Conservation (phyloP, 2,329 filamentous ascomycete species). For the Cryphonectria nitschkei region DNA sequence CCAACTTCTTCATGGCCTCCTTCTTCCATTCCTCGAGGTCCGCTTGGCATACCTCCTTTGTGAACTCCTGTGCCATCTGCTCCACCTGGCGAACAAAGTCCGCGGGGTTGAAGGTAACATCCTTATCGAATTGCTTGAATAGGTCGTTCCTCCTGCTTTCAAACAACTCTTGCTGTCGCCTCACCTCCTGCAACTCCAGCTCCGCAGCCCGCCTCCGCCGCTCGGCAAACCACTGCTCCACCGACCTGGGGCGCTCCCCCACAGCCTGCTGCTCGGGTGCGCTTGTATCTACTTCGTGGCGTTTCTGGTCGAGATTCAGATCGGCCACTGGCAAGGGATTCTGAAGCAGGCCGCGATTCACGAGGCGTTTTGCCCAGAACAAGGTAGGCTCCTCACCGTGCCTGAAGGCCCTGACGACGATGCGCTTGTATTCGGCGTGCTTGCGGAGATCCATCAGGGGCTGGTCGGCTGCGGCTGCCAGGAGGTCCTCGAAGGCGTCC, state of each 20-base stretch:
- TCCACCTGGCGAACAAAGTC: conserved; percentile 1
- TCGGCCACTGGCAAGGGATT: neutral
- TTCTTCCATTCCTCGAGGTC: conserved; percentile 6
- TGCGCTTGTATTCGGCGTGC: conserved; percentile 20
- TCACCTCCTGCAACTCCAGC: neutral
- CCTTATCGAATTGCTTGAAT: neutral
- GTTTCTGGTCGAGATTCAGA: neutral
- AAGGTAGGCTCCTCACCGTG: conserved; percentile 20
- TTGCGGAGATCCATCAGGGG: conserved; percentile 45
- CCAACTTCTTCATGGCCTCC: neutral
- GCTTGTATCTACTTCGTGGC: neutral
- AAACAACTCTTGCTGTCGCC: neutral
- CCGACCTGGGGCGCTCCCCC: conserved; percentile 2
- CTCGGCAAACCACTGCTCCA: conserved; percentile 12
- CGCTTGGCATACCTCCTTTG: neutral
- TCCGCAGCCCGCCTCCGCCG: neutral
- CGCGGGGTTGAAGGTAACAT: conserved; percentile 8
- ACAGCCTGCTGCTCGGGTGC: neutral
- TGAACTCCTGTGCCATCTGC: conserved; percentile 4
- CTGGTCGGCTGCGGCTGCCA: conserved; percentile 49
- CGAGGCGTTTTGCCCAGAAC: conserved; percentile 26
- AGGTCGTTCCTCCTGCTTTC: neutral
- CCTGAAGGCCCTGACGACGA: conserved; percentile 8
- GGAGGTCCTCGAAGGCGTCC: conserved; percentile 62
- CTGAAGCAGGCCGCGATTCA: conserved; percentile 22